Evolutionary conservation across 768 basidiomycete genomes (phyloP).

Genomic region (Termitomyces sp.): DNA sequence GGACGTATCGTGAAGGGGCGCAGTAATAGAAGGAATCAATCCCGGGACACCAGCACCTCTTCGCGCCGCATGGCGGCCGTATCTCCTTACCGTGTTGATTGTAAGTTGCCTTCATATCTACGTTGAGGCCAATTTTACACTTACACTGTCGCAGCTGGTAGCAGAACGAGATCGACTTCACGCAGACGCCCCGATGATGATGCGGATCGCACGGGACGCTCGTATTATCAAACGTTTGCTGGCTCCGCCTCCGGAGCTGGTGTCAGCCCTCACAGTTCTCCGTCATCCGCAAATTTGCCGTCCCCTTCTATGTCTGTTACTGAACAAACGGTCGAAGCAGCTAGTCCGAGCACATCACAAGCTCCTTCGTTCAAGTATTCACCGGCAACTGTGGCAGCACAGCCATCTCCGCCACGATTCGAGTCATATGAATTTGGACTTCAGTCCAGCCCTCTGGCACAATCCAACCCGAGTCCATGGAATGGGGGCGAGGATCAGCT

Average conservation of each 20-base stretch:
- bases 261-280: conserved; percentile 69
- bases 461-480: conserved; percentile 39
- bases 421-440: conserved; percentile 47
- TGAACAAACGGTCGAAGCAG: conserved; percentile 42
- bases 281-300: conserved; percentile 65
- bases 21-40: conserved; percentile 49
- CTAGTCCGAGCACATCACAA: conserved; percentile 48
- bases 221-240: conserved; percentile 52
- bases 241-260: conserved; percentile 42
- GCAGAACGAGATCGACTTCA: conserved; percentile 66
- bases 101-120: conserved; percentile 33
- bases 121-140: conserved; percentile 8
- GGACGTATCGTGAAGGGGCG: conserved; percentile 45
- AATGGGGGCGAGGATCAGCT: conserved; percentile 34
- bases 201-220: conserved; percentile 34
- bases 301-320: conserved; percentile 57
- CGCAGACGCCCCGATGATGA: conserved; percentile 69
- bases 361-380: conserved; percentile 39
- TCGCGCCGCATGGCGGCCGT: conserved; percentile 52
- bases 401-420: conserved; percentile 48
- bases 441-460: conserved; percentile 32
- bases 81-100: conserved; percentile 62
- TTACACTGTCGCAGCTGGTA: conserved; percentile 41
- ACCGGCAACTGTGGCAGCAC: conserved; percentile 42
- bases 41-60: conserved; percentile 47